A percentile compares a stretch with the other conserved stretches of the same genome.
Conservation (phyloP, 768 basidiomycete species). For the Hydnum rufescens region DNA sequence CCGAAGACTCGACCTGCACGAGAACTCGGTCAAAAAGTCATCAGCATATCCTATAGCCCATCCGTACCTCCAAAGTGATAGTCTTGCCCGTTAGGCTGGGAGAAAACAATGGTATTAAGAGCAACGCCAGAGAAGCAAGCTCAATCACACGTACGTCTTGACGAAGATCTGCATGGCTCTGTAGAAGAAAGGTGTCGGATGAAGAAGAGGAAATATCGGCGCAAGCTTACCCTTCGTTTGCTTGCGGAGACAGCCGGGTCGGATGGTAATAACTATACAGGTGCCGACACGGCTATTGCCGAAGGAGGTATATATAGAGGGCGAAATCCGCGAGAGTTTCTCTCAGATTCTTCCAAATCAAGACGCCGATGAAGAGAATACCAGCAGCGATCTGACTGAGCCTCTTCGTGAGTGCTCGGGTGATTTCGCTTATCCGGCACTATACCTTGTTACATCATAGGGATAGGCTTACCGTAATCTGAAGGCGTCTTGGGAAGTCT, state of each 20-base stretch:
- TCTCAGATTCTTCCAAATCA: conserved; percentile 1
- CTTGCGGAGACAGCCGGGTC: neutral
- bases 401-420: neutral
- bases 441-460: neutral
- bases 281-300: neutral
- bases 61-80: conserved; percentile 95
- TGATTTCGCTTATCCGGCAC: neutral
- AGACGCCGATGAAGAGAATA: neutral
- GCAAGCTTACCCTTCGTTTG: neutral
- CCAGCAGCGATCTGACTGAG: neutral
- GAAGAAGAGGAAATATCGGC: neutral
- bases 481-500: neutral
- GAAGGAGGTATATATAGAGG: neutral
- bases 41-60: conserved; percentile 54
- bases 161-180: conserved; percentile 49
- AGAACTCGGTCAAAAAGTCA: neutral
- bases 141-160: conserved; percentile 73
- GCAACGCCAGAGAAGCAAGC: neutral
- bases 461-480: neutral
- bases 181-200: neutral
- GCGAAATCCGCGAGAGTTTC: neutral
- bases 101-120: conserved; percentile 9
- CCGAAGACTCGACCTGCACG: conserved; percentile 21
- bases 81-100: conserved; percentile 31
- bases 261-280: neutral